phyloP scores from a whole-genome alignment of 306 rosid species.

The Lathyrus oleraceus region DNA sequence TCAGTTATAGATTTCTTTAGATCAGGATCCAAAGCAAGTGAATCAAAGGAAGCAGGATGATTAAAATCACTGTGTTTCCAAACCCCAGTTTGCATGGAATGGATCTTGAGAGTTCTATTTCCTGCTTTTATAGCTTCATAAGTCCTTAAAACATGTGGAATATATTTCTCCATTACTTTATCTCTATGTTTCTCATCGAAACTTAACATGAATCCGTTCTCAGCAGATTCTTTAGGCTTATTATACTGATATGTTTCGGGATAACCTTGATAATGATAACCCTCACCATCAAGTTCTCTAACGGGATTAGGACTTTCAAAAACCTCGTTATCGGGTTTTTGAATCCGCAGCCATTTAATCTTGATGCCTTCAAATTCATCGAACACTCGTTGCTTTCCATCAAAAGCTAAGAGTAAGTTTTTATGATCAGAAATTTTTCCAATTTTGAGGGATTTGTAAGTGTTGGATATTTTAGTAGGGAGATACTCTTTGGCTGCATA shows the following conservation, averaged over 20 bases:
- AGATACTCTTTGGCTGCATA: slow-evolving; percentile 8
- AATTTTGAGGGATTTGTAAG: slow-evolving; percentile 8
- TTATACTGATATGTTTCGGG: neutral
- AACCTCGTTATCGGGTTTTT: neutral
- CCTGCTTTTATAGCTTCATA: slow-evolving; percentile 22
- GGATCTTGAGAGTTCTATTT: slow-evolving; percentile 24
- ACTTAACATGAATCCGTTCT: neutral
- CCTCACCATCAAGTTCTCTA: no score
- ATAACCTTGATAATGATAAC: no score
- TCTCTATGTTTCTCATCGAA: slow-evolving; percentile 38
- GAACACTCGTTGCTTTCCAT: slow-evolving; percentile 29
- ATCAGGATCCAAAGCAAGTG: slow-evolving; percentile 44
- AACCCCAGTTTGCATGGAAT: neutral
- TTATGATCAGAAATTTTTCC: slow-evolving; percentile 12
- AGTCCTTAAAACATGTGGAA: slow-evolving; percentile 16
- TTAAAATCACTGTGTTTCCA: slow-evolving; percentile 31
- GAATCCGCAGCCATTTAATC: slow-evolving; percentile 32
- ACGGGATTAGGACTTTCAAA: neutral
- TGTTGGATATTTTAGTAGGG: neutral
- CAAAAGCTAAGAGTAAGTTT: neutral
- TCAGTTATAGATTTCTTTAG: slow-evolving; percentile 24
- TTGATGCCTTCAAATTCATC: slow-evolving; percentile 36
- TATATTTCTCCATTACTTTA: slow-evolving; percentile 10
- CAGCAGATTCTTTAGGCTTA: neutral
- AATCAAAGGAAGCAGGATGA: slow-evolving; percentile 42